A percentile compares a stretch with the other conserved stretches of the same genome.
Evolutionary conservation across 441 rosid species (phyloP).

Genomic region (Macaranga tanarius): DNA sequence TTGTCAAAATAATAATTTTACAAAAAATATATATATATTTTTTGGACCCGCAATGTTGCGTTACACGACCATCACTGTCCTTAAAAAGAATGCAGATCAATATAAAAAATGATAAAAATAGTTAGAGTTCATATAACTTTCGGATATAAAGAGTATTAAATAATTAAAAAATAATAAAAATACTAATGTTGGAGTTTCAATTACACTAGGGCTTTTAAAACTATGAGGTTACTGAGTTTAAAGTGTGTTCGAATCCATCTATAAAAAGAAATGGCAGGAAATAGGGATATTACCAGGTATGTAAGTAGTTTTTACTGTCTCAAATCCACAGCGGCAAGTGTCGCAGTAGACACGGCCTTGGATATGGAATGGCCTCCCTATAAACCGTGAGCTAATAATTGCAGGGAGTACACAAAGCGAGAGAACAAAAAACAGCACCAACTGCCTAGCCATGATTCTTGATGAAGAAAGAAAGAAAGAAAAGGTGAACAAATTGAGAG

Average conservation of each 20-base stretch:
- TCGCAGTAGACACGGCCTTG: constrained; percentile 61
- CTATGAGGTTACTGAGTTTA: too few species aligned
- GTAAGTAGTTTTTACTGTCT: constrained; percentile 47
- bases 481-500: neutral
- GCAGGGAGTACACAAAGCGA: constrained; percentile 24
- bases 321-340: constrained; percentile 72
- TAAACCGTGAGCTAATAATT: constrained; percentile 5
- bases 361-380: constrained; percentile 39
- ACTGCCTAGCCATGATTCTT: constrained; percentile 33
- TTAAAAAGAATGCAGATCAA: too few species aligned
- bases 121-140: too few species aligned
- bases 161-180: too few species aligned
- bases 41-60: too few species aligned
- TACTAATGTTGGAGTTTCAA: too few species aligned
- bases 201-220: neutral
- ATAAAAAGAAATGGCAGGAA: neutral
- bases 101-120: too few species aligned
- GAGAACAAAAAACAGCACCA: constrained; percentile 31
- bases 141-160: too few species aligned
- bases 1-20: too few species aligned
- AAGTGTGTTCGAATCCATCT: too few species aligned
- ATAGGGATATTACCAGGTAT: constrained; percentile 36
- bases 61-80: too few species aligned
- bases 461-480: neutral
- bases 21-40: too few species aligned